Evolutionary conservation across 306 rosid genomes (phyloP).

Genomic region (Sphenostylis stenocarpa): DNA sequence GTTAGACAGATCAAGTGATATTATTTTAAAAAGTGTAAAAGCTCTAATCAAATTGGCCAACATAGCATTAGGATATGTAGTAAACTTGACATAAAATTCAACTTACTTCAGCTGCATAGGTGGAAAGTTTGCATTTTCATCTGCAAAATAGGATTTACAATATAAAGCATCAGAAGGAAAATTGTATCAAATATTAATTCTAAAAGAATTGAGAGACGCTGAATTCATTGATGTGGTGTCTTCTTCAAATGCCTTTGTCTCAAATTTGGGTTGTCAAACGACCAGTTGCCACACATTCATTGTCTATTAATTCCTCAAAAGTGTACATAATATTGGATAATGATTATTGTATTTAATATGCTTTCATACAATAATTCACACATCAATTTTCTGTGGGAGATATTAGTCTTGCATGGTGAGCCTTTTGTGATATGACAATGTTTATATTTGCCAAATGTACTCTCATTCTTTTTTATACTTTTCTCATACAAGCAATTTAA

Average conservation of each 20-base stretch:
- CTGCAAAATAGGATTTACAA: conserved; percentile 45
- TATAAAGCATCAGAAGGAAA: conserved; percentile 22
- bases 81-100: conserved; percentile 13
- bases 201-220: neutral
- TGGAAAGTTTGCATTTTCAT: conserved; percentile 61
- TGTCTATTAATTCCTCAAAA: neutral
- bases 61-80: neutral
- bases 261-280: neutral
- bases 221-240: neutral
- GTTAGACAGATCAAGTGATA: conserved; percentile 25
- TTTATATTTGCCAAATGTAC: neutral
- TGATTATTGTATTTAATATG: neutral
- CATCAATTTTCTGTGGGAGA: neutral
- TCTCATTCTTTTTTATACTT: neutral
- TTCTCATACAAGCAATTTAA: neutral
- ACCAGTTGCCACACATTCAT: neutral
- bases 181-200: neutral
- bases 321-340: neutral
- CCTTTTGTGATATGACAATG: too few relatives aligned
- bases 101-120: conserved; percentile 49
- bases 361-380: neutral
- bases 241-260: neutral
- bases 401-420: neutral
- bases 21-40: neutral
- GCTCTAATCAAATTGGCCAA: conserved; percentile 8